These are phyloP conservation scores for Salvia hispanica DNA, from an alignment of 257 asterid genomes.

Conservation along the genomic window DNA sequence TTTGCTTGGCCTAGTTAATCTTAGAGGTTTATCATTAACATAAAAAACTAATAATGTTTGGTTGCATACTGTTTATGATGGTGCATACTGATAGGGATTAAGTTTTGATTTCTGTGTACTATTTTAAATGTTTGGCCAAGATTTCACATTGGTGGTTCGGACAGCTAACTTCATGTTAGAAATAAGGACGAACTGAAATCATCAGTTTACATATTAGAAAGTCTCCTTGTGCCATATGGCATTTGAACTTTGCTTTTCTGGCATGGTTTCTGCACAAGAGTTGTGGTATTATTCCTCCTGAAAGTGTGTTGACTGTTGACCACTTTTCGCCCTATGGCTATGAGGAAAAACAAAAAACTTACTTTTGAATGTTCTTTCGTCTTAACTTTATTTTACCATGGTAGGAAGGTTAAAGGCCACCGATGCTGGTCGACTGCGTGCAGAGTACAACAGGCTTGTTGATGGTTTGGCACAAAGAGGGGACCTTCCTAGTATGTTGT, in stretches of 20 bases:
- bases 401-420: constrained; percentile 99
- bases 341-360: not conserved
- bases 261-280: constrained; percentile 17
- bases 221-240: not conserved
- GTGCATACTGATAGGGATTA: no score
- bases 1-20: no score
- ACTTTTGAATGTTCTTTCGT: constrained; percentile 30
- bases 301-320: constrained; percentile 1
- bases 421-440: constrained; percentile 97
- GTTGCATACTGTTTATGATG: no score
- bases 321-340: not conserved
- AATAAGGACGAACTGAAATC: no score
- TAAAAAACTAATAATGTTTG: no score
- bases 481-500: constrained; percentile 74
- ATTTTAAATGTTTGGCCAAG: not conserved
- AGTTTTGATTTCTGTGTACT: not conserved
- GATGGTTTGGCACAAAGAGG: constrained; percentile 95
- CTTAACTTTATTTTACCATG: constrained; percentile 56
- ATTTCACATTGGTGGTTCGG: not conserved
- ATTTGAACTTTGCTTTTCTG: constrained; percentile 5
- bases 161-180: not conserved
- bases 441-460: constrained; percentile 93
- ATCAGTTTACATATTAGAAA: not conserved
- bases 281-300: constrained; percentile 14
- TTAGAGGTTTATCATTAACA: no score